Percentiles rank a stretch among this genome's conserved stretches.
These are phyloP conservation scores for Kazachstania kunashirensis DNA, from an alignment of 805 yeast genomes.

Conservation along the genomic window DNA sequence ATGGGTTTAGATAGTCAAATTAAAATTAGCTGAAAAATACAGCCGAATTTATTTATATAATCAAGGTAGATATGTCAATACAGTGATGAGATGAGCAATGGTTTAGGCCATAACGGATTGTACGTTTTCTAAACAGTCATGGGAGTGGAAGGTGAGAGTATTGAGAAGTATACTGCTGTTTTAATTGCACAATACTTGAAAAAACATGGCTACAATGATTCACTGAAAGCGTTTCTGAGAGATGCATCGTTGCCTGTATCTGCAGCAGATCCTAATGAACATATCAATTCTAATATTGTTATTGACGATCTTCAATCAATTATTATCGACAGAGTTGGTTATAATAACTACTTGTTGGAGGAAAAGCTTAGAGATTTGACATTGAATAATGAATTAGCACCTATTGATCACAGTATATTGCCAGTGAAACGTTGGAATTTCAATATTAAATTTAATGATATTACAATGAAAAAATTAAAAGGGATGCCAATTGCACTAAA, in stretches of 20 bases:
- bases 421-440: constrained; percentile 17
- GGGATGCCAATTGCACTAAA: constrained; percentile 4
- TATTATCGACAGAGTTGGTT: constrained; percentile 22
- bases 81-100: too few relatives aligned
- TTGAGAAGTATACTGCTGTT: constrained; percentile 20
- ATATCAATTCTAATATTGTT: constrained; percentile 1
- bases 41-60: too few relatives aligned
- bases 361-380: constrained; percentile 9
- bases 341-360: constrained; percentile 12
- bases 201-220: constrained; percentile 36
- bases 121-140: too few relatives aligned
- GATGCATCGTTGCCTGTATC: constrained; percentile 16
- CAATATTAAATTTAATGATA: constrained; percentile 4
- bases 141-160: background rate
- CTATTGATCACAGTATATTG: constrained; percentile 7
- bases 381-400: constrained; percentile 6
- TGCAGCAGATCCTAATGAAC: constrained; percentile 3
- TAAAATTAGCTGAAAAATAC: too few relatives aligned
- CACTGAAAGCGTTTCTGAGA: constrained; percentile 40
- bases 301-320: constrained; percentile 17
- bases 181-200: constrained; percentile 53
- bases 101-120: too few relatives aligned
- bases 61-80: too few relatives aligned
- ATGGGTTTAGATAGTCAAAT: too few relatives aligned
- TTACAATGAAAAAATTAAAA: background rate